Evolutionary conservation across 176 grass and related monocot genomes (phyloP), one percentile per base, ranked within the genome.

Genomic region (Carex scoparia): DNA sequence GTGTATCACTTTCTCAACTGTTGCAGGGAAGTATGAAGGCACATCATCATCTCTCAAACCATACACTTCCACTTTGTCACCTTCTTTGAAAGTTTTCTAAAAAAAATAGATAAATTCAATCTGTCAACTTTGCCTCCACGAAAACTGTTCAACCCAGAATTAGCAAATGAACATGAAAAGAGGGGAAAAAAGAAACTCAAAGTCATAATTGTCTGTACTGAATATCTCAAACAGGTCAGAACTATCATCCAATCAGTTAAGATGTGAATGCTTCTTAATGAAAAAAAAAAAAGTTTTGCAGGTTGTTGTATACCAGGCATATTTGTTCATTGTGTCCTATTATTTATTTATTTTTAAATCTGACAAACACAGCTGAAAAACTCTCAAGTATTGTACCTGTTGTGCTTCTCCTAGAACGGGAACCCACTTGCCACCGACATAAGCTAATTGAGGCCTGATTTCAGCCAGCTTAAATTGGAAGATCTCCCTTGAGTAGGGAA

Each of bases 401-500:
- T 90, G 58, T 75, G 18, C 19, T 82, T 53, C 37, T 48, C 35
- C 38, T 46, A 84, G 73, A 66, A 88, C 59, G 0, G 84, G 66
- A 79, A 97, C 31, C 92, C 92, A 94, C 2, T 56, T 61, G 0
- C 63, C 65, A 10, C 75, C 61, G 35, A 44, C 2, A 80, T 87
- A 93, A 19, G 88, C 48, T 51, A 83, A 81, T 28, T 86, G 88
- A 30, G 79, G 87, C 7, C 94, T 86, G 81, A 97, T 56, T 27
- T 61, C 81, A 32, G 65, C 54, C 56, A 66, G 81, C n/a, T 75
- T 64, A 65, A 94, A 91, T 69, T 89, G 86, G 3, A 93, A 42
- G 61, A 76, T 75, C 64, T 97, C 92, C 79, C 90, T 85, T 35
- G 89, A 81, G 18, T 84, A 82, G 10, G 92, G 92, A 65, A 97